Evolutionary conservation across 2,329 filamentous ascomycete genomes (phyloP).

Genomic region (Aspergillus ochraceus): DNA sequence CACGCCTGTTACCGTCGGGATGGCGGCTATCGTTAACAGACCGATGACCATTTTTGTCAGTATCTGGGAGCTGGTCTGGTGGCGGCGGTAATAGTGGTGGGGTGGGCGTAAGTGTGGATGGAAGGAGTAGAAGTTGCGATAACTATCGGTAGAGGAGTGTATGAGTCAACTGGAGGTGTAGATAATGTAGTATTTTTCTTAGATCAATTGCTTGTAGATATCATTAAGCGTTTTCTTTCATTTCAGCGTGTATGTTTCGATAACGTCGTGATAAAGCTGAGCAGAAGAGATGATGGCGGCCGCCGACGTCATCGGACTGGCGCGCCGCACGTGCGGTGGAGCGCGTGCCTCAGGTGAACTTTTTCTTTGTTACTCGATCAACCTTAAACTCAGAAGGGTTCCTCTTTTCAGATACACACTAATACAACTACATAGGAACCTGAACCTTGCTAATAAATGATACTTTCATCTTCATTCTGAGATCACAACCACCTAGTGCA

Average conservation of each 20-base stretch:
- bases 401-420: background rate
- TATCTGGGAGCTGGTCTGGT: conserved; percentile 2
- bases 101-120: background rate
- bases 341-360: background rate
- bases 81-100: no score
- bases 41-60: conserved; percentile 40
- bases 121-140: background rate
- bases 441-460: background rate
- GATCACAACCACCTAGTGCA: background rate
- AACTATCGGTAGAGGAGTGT: background rate
- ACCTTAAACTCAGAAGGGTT: no score
- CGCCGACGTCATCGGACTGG: background rate
- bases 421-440: background rate
- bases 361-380: background rate
- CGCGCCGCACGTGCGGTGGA: background rate
- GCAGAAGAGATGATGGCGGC: background rate
- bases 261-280: background rate
- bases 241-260: background rate
- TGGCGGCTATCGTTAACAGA: conserved; percentile 39
- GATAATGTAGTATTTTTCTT: background rate
- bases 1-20: conserved; percentile 50
- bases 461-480: background rate
- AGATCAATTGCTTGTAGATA: background rate
- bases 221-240: background rate
- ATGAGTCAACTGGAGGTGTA: background rate